These are phyloP conservation scores for Lactifluus pinguis DNA, from an alignment of 768 basidiomycete genomes.

Conservation along the genomic window DNA sequence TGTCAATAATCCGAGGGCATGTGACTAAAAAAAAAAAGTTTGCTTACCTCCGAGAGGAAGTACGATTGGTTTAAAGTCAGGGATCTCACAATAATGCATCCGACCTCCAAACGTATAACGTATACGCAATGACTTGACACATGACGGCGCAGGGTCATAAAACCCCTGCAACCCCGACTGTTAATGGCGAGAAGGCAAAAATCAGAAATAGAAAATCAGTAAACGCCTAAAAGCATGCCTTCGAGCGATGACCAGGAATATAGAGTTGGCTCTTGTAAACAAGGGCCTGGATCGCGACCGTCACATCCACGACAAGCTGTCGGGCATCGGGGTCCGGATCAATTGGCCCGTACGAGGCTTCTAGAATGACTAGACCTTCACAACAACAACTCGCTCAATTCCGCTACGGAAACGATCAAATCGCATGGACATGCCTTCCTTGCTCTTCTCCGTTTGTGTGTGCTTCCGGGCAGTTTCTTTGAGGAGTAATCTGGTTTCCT, in stretches of 20 bases:
- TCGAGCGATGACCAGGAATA: slow-evolving; percentile 66
- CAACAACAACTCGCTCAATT: slow-evolving; percentile 1
- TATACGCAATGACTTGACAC: slow-evolving; percentile 58
- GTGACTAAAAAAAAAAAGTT: slow-evolving; percentile 9
- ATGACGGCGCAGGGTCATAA: slow-evolving; percentile 73
- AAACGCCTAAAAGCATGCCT: slow-evolving; percentile 38
- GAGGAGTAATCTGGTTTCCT: slow-evolving; percentile 53
- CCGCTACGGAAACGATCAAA: slow-evolving; percentile 2
- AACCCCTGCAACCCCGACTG: slow-evolving; percentile 79
- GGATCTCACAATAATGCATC: slow-evolving; percentile 68
- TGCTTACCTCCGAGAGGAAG: slow-evolving; percentile 66
- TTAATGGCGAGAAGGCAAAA: neutral
- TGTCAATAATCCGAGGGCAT: slow-evolving; percentile 5
- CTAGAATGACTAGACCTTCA: slow-evolving; percentile 66
- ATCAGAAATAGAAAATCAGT: neutral
- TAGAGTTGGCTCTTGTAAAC: slow-evolving; percentile 71
- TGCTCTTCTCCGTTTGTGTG: slow-evolving; percentile 51
- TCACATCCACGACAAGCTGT: slow-evolving; percentile 65
- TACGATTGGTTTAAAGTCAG: slow-evolving; percentile 59
- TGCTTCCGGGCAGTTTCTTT: slow-evolving; percentile 59
- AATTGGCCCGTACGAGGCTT: slow-evolving; percentile 62
- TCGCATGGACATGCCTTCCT: slow-evolving; percentile 43
- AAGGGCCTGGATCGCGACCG: slow-evolving; percentile 70
- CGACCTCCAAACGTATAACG: slow-evolving; percentile 70
- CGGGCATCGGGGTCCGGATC: slow-evolving; percentile 25